Evolutionary conservation across 2,329 filamentous ascomycete species (phyloP).

Genomic region (Ophiostoma populinum): DNA sequence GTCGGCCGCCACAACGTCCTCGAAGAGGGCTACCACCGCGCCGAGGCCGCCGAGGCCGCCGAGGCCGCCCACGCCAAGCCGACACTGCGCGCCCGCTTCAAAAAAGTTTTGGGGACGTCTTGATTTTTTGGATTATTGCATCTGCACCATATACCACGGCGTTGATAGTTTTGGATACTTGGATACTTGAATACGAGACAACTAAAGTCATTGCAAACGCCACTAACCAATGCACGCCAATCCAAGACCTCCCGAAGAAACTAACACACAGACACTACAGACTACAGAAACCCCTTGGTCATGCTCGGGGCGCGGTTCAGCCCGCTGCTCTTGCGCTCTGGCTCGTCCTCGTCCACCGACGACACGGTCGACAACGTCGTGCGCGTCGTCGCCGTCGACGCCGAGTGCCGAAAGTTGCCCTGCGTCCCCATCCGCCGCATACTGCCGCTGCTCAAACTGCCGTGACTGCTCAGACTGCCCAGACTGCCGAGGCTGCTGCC

Average conservation of each 20-base stretch:
- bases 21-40: conserved; percentile 45
- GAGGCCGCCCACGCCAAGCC: neutral
- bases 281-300: conserved; percentile 60
- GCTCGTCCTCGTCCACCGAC: conserved; percentile 24
- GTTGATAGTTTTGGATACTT: neutral
- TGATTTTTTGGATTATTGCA: too few species aligned
- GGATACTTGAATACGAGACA: too few species aligned
- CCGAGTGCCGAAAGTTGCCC: conserved; percentile 16
- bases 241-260: too few species aligned
- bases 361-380: conserved; percentile 15
- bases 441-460: conserved; percentile 30
- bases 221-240: too few species aligned
- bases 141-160: too few species aligned
- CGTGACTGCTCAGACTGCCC: conserved; percentile 12
- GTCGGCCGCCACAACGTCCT: conserved; percentile 63
- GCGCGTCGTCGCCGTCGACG: conserved; percentile 9
- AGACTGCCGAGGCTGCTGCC: conserved; percentile 13
- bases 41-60: neutral
- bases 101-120: neutral
- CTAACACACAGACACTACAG: neutral
- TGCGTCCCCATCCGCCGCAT: conserved; percentile 27
- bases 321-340: conserved; percentile 48
- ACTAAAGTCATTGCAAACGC: too few species aligned
- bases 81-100: too few species aligned
- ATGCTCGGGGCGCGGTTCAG: conserved; percentile 46